These are phyloP conservation scores for Phyllosticta ampelicida DNA, from an alignment of 2,329 filamentous ascomycete species.

Conservation along the genomic window DNA sequence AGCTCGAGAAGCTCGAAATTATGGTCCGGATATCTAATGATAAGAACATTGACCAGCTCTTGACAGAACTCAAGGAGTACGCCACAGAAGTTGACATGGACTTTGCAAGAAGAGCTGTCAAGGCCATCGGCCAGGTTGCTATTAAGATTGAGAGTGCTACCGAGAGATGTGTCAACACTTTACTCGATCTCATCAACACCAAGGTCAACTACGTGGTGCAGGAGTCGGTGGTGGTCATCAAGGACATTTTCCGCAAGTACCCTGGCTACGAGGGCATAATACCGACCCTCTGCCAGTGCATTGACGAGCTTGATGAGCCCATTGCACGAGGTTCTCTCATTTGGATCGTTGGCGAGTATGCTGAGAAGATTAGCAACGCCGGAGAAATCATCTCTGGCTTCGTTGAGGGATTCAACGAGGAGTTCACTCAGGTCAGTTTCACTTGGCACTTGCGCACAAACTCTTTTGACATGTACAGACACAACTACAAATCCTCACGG, in stretches of 20 bases:
- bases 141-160: constrained; percentile 96
- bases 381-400: constrained; percentile 86
- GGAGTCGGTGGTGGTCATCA: constrained; percentile 97
- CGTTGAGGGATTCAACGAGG: constrained; percentile 88
- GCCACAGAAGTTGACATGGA: constrained; percentile 99
- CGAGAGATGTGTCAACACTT: constrained; percentile 88
- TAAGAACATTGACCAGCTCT: constrained; percentile 85
- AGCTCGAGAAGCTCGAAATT: constrained; percentile 94
- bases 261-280: constrained; percentile 98
- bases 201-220: constrained; percentile 99
- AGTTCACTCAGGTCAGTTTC: constrained; percentile 70
- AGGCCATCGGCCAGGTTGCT: constrained; percentile 92
- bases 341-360: constrained; percentile 98
- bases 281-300: constrained; percentile 88
- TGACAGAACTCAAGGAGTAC: constrained; percentile 94
- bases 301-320: constrained; percentile 93
- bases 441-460: not conserved
- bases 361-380: constrained; percentile 98
- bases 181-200: constrained; percentile 88
- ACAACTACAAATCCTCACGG: constrained; percentile 95
- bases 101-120: constrained; percentile 86
- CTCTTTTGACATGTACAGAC: constrained; percentile 44
- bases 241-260: constrained; percentile 96
- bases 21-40: constrained; percentile 99
- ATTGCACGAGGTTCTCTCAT: constrained; percentile 83